Evolutionary conservation across 495 filamentous ascomycete genomes (phyloP).

Genomic region (Ramalina intermedia): DNA sequence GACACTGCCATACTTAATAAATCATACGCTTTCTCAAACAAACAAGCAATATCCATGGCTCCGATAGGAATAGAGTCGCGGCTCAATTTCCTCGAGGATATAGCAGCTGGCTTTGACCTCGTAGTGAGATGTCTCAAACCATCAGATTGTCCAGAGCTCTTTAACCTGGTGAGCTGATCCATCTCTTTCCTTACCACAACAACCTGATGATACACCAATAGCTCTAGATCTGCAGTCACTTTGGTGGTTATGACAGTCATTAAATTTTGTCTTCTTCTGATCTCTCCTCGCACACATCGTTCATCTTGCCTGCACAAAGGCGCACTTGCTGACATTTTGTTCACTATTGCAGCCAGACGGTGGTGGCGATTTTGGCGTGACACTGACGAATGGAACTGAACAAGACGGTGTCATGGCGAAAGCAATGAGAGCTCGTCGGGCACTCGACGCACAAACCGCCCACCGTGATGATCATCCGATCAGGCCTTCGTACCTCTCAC

Average conservation of each 20-base stretch:
- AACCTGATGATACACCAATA: constrained; percentile 40
- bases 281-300: no score
- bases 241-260: constrained; percentile 33
- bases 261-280: neutral
- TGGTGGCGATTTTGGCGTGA: neutral
- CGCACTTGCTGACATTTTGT: neutral
- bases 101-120: no score
- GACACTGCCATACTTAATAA: no score
- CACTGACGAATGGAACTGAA: neutral
- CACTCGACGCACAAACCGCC: neutral
- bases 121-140: no score
- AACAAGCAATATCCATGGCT: no score
- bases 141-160: no score
- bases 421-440: constrained; percentile 7
- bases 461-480: neutral
- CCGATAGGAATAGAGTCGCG: no score
- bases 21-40: no score
- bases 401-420: neutral
- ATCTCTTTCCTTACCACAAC: constrained; percentile 8
- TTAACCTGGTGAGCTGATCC: constrained; percentile 21
- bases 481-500: neutral
- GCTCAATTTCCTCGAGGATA: no score
- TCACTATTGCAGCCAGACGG: neutral
- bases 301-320: neutral
- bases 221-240: constrained; percentile 46